Evolutionary conservation across 2,329 filamentous ascomycete genomes (phyloP).

Genomic region (Aspergillaceae sp.): DNA sequence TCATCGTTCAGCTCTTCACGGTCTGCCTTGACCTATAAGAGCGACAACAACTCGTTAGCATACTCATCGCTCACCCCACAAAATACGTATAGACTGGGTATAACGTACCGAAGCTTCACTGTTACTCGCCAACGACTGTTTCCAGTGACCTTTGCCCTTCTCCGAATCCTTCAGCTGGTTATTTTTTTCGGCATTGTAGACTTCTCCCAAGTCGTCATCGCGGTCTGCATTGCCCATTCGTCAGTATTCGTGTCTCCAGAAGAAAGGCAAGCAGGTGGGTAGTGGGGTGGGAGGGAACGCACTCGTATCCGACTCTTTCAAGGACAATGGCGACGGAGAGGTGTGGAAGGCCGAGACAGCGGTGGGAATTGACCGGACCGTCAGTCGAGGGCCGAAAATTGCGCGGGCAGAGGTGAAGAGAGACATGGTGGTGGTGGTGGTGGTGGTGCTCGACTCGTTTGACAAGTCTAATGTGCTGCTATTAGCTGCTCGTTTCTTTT

Average conservation of each 20-base stretch:
- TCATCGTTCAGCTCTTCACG: constrained; percentile 36
- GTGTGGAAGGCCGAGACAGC: constrained; percentile 20
- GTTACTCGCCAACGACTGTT: constrained; percentile 65
- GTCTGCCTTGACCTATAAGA: constrained; percentile 50
- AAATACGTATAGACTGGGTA: not conserved
- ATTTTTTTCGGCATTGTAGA: constrained; percentile 52
- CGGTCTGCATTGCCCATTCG: constrained; percentile 22
- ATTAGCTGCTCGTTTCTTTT: too few species aligned
- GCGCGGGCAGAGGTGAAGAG: constrained; percentile 24
- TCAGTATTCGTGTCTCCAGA: not conserved
- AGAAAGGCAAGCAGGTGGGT: not conserved
- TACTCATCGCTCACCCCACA: not conserved
- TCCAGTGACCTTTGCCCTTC: constrained; percentile 64
- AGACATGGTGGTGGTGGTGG: constrained; percentile 20
- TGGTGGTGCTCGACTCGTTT: too few species aligned
- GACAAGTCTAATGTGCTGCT: too few species aligned
- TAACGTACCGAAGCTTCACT: constrained; percentile 63
- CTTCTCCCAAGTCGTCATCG: constrained; percentile 33
- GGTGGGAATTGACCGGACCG: constrained; percentile 11
- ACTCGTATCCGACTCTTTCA: constrained; percentile 32
- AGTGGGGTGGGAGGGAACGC: constrained; percentile 4
- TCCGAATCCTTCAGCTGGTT: constrained; percentile 45
- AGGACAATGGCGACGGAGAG: constrained; percentile 14
- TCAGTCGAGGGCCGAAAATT: constrained; percentile 13
- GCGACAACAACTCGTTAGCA: constrained; percentile 1